phyloP scores from a whole-genome alignment of 2,329 filamentous ascomycete species.

The Zymoseptoria ardabiliae region DNA sequence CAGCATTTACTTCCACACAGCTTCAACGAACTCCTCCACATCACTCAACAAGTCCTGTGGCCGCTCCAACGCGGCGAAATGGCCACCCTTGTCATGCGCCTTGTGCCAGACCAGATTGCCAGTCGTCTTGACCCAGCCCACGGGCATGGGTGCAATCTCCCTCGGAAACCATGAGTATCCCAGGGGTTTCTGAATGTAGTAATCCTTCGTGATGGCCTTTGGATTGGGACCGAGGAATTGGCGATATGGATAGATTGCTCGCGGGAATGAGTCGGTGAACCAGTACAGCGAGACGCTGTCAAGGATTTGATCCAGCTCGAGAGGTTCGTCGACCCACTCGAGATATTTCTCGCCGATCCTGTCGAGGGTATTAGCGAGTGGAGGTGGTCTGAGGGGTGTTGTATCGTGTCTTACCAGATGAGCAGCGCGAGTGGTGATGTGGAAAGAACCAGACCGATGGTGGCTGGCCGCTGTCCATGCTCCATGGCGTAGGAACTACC shows the following conservation, averaged over 20 bases:
- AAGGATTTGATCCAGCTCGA: constrained; percentile 35
- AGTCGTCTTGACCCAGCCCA: constrained; percentile 27
- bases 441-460: constrained; percentile 1
- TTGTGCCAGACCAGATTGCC: constrained; percentile 30
- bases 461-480: not conserved
- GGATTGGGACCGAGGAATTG: constrained; percentile 17
- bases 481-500: constrained; percentile 1
- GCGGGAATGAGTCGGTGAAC: constrained; percentile 37
- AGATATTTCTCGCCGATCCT: constrained; percentile 47
- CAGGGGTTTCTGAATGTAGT: constrained; percentile 30
- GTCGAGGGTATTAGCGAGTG: not conserved
- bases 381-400: not conserved
- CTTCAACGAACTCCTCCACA: constrained; percentile 13
- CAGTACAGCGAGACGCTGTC: constrained; percentile 45
- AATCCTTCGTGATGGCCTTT: constrained; percentile 1
- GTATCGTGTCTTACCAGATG: not conserved
- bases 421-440: constrained; percentile 1
- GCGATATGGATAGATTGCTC: constrained; percentile 45
- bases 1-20: not conserved
- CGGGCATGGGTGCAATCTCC: constrained; percentile 31
- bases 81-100: constrained; percentile 29
- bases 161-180: constrained; percentile 36
- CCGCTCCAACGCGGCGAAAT: constrained; percentile 28
- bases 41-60: constrained; percentile 12
- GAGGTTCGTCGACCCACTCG: constrained; percentile 41